These are phyloP conservation scores for Taphrina wiesneri DNA, from an alignment of 1,139 yeast species.

Conservation along the genomic window DNA sequence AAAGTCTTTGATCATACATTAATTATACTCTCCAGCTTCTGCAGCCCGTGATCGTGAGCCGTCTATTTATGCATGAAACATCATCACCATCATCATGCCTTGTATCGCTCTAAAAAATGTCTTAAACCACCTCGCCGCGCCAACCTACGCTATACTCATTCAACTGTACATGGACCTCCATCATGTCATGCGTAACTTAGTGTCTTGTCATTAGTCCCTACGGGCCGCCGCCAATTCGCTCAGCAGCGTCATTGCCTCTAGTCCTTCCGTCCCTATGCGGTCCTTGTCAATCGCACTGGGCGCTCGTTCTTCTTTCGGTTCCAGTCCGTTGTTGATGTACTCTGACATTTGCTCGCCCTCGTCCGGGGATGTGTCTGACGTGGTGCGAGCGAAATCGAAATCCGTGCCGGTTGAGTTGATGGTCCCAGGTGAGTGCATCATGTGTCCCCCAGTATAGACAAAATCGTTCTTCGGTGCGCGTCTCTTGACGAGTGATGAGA, in stretches of 20 bases:
- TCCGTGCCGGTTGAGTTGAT: neutral
- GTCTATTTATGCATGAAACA: too few relatives aligned
- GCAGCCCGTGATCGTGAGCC: too few relatives aligned
- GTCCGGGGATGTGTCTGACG: neutral
- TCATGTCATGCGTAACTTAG: neutral
- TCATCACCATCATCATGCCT: too few relatives aligned
- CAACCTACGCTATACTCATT: neutral
- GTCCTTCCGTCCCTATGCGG: neutral
- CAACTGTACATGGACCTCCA: neutral
- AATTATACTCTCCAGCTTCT: neutral
- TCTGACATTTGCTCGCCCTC: conserved; percentile 25
- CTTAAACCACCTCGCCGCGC: neutral
- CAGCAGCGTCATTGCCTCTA: conserved; percentile 7
- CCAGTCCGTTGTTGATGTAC: conserved; percentile 27
- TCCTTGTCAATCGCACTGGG: neutral
- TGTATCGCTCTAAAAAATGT: neutral
- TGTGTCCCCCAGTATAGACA: conserved; percentile 25
- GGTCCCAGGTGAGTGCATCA: conserved; percentile 19
- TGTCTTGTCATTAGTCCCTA: neutral
- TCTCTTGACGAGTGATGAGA: conserved; percentile 11
- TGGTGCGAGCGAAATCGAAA: conserved; percentile 5
- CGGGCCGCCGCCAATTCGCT: conserved; percentile 19
- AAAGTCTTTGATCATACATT: neutral
- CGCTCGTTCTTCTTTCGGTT: neutral
- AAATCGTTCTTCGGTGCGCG: conserved; percentile 23